Evolutionary conservation across 176 grass and related monocot genomes (phyloP).

Genomic region (Triticum timopheevii): DNA sequence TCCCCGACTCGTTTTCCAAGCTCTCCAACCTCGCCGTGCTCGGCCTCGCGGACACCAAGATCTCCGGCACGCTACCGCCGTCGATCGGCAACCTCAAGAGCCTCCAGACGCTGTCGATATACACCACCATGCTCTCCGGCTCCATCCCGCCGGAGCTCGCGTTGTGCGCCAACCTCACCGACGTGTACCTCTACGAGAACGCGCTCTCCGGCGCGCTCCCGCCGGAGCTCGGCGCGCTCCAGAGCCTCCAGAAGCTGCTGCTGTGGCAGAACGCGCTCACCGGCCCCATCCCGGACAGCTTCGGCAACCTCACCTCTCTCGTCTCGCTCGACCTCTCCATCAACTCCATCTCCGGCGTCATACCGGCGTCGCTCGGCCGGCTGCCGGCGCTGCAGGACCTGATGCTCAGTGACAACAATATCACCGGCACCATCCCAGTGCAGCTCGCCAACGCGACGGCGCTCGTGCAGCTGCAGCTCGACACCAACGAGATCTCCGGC

Average conservation of each 20-base stretch:
- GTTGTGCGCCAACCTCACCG: conserved; percentile 67
- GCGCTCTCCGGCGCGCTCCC: conserved; percentile 68
- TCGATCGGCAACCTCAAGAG: conserved; percentile 62
- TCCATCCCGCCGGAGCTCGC: conserved; percentile 82
- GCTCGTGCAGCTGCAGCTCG: conserved; percentile 80
- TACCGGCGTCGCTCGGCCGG: conserved; percentile 53
- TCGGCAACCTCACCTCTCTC: conserved; percentile 66
- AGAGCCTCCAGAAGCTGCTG: conserved; percentile 71
- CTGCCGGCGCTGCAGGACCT: conserved; percentile 73
- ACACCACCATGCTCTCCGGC: conserved; percentile 72
- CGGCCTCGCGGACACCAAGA: conserved; percentile 87
- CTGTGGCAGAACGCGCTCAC: conserved; percentile 95
- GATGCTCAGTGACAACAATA: conserved; percentile 97
- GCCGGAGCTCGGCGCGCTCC: conserved; percentile 49
- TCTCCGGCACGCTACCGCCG: conserved; percentile 66
- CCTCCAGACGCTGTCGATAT: conserved; percentile 76
- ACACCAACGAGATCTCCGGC: conserved; percentile 93
- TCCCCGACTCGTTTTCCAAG: conserved; percentile 59
- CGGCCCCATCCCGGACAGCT: conserved; percentile 72
- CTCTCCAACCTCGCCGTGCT: conserved; percentile 66
- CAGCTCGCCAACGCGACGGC: conserved; percentile 59
- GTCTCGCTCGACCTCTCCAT: conserved; percentile 85
- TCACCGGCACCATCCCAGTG: conserved; percentile 78
- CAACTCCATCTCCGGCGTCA: conserved; percentile 82
- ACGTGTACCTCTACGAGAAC: conserved; percentile 94